phyloP scores from a whole-genome alignment of 495 filamentous ascomycete genomes.

The Aspergillus asperescens region DNA sequence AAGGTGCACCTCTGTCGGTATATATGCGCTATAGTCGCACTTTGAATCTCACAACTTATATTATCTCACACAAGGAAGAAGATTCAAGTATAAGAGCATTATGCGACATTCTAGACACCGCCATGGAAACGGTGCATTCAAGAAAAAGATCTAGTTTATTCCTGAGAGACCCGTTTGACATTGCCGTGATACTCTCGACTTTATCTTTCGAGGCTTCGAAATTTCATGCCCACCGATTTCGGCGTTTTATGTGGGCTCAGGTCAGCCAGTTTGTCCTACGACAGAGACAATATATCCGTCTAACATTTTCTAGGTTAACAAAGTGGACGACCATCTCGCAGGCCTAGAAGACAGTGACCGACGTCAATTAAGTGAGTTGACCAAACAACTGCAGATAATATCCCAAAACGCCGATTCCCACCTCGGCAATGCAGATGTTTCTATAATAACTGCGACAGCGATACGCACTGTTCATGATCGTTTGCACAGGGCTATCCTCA shows the following conservation, averaged over 20 bases:
- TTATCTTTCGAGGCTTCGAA: constrained; percentile 2
- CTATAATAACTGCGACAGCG: neutral
- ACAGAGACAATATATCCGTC: neutral
- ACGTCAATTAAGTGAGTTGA: neutral
- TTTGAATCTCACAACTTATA: neutral
- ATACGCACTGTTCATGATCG: neutral
- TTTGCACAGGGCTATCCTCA: neutral
- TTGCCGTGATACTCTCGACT: neutral
- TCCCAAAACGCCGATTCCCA: neutral
- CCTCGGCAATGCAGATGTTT: neutral
- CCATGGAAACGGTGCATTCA: neutral
- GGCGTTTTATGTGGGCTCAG: neutral
- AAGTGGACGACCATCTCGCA: constrained; percentile 1
- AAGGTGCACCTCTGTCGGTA: neutral
- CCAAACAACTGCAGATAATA: neutral
- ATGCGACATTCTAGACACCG: neutral
- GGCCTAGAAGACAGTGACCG: neutral
- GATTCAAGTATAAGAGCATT: neutral
- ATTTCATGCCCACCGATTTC: neutral
- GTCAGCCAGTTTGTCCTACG: neutral
- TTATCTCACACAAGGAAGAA: neutral
- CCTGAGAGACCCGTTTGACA: neutral
- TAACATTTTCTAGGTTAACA: neutral
- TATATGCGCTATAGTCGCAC: neutral
- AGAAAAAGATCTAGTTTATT: neutral